phyloP scores from a whole-genome alignment of 2,329 filamentous ascomycete species.

The Cyclaneusma minus region DNA sequence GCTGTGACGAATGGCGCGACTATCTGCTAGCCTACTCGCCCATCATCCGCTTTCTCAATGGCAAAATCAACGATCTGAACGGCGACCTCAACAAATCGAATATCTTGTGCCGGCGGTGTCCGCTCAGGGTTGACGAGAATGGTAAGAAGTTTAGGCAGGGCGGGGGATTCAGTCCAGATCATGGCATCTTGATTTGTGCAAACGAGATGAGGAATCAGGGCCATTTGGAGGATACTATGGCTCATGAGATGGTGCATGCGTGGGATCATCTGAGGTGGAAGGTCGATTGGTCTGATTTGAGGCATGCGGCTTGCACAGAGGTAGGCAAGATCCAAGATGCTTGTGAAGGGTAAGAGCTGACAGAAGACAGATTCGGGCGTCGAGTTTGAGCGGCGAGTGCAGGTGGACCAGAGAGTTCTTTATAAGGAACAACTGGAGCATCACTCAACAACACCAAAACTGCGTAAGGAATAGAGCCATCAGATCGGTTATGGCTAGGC shows the following conservation, averaged over 20 bases:
- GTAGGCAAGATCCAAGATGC: slow-evolving; percentile 28
- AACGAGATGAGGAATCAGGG: slow-evolving; percentile 71
- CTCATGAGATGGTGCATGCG: slow-evolving; percentile 96
- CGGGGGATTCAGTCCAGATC: slow-evolving; percentile 74
- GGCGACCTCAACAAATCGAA: slow-evolving; percentile 59
- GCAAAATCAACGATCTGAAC: slow-evolving; percentile 67
- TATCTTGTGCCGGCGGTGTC: slow-evolving; percentile 71
- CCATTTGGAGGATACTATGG: slow-evolving; percentile 83
- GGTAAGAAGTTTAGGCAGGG: slow-evolving; percentile 43
- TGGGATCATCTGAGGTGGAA: slow-evolving; percentile 90
- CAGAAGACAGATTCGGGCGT: slow-evolving; percentile 62
- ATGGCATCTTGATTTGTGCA: slow-evolving; percentile 83
- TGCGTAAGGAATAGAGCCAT: slow-evolving; percentile 76
- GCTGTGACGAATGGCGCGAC: slow-evolving; percentile 68
- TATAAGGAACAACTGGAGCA: slow-evolving; percentile 67
- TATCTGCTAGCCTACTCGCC: slow-evolving; percentile 78
- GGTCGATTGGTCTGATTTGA: slow-evolving; percentile 66
- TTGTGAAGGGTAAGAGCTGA: slow-evolving; percentile 7
- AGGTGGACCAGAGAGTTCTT: slow-evolving; percentile 79
- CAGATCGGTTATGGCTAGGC: slow-evolving; percentile 62
- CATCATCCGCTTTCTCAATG: slow-evolving; percentile 70
- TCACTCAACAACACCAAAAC: slow-evolving; percentile 86
- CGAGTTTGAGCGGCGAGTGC: slow-evolving; percentile 86
- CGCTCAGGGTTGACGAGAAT: slow-evolving; percentile 32
- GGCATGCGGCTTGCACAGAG: slow-evolving; percentile 89